Evolutionary conservation across 228 moss, liverwort and hornwort genomes (phyloP), one percentile per base, ranked within the genome.

Genomic region (Sphagnum fallax): DNA sequence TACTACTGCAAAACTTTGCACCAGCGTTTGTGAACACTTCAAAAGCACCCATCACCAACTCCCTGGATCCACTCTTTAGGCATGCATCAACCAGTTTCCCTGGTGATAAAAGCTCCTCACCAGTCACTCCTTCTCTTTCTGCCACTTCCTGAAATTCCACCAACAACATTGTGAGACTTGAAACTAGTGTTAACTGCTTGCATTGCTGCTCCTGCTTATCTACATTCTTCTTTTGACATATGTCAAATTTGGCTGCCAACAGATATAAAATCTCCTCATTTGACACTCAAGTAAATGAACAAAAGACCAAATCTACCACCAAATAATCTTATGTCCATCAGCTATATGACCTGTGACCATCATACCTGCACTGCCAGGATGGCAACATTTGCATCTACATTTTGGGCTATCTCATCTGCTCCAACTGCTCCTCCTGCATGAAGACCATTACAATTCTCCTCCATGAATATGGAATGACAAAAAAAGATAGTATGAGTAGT

Each of bases 1-100:
- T 98, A 58, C 87, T 83, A 74, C 75, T 81, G 62, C 92, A 85
- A 65, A 98, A 98, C 69, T 75, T 84, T 66, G 88, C 82, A 50
- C 98, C 98, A 16, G 90, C 88, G 62, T 74, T 88, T 5, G 90
- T 89, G 71, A 98, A 92, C 61, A 98, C 92, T 67, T 92, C 87
- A 74, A 93, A 93, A 52, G 86, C 90, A 8, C 85, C 82, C 74
- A 93, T 55, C 67, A 90, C 75, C 57, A 98, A 84, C 66, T 90
- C 90, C 79, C 89, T 85, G 74, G 87, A 81, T 65, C 83, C 90
- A 63, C 81, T 81, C 77, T 90, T 98, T 77, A 98, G 77, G 78
- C 93, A 98, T n/a, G 82, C 76, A 73, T 93, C 98, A 51, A 98
- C 87, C 49, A 98, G 71, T 61, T 92, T 90, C 77, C 79, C 81